Evolutionary conservation across 2,329 filamentous ascomycete genomes (phyloP).

Genomic region (Ilyonectria robusta): DNA sequence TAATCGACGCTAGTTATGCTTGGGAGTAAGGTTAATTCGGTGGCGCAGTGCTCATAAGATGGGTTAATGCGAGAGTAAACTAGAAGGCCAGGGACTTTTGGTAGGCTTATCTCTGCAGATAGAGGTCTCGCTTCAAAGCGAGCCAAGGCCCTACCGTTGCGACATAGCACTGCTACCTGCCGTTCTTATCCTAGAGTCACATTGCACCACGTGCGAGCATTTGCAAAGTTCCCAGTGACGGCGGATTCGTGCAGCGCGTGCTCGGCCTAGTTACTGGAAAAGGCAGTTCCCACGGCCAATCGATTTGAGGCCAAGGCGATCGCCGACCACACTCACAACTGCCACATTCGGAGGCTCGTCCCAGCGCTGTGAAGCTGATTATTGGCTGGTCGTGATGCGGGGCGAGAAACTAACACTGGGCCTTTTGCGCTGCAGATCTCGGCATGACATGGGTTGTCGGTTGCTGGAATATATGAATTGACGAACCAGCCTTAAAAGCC

Average conservation of each 20-base stretch:
- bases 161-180: conserved; percentile 41
- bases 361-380: background rate
- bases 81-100: background rate
- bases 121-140: background rate
- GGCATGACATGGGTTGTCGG: background rate
- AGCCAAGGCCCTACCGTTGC: background rate
- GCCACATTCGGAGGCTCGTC: conserved; percentile 40
- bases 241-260: conserved; percentile 32
- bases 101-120: background rate
- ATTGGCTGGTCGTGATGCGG: conserved; percentile 37
- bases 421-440: conserved; percentile 14
- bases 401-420: conserved; percentile 8
- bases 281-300: conserved; percentile 43
- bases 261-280: conserved; percentile 43
- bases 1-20: background rate
- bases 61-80: background rate
- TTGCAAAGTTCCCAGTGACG: conserved; percentile 42
- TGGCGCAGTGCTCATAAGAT: background rate
- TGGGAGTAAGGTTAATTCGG: background rate
- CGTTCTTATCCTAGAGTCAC: conserved; percentile 46
- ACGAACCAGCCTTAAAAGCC: background rate
- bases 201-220: conserved; percentile 25
- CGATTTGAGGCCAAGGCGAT: conserved; percentile 34
- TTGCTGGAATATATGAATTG: conserved; percentile 18
- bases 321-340: conserved; percentile 39